Conservation (phyloP, 331 rosid genomes). For the Acacia pycnantha region DNA sequence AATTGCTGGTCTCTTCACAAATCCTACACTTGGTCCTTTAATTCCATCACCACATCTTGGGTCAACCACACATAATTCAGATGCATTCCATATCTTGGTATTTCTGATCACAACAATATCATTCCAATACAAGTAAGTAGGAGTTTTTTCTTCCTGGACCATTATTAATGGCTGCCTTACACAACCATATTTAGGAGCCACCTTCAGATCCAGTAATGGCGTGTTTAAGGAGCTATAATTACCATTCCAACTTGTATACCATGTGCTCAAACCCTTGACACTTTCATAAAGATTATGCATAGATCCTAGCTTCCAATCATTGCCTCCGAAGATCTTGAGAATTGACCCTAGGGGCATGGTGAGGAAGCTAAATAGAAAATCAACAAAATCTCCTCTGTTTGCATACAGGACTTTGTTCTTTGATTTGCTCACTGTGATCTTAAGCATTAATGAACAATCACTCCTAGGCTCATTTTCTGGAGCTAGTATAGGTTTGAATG, state of each 20-base stretch:
- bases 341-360: neutral
- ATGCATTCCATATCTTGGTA: neutral
- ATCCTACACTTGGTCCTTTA: neutral
- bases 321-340: neutral
- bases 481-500: neutral
- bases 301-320: neutral
- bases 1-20: conserved; percentile 6
- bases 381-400: neutral
- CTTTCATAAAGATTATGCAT: neutral
- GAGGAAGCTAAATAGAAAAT: conserved; percentile 18
- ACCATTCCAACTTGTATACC: neutral
- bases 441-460: neutral
- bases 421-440: neutral
- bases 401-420: neutral
- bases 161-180: conserved; percentile 2
- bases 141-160: neutral
- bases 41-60: neutral
- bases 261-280: neutral
- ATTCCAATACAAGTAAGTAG: neutral
- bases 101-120: neutral
- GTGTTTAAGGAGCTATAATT: neutral
- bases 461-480: neutral
- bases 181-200: conserved; percentile 30
- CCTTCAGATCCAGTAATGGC: conserved; percentile 2
- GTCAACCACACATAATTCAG: neutral